These are phyloP conservation scores for Bacterosira constricta DNA, from an alignment of 108 stramenopile genomes.

Conservation along the genomic window DNA sequence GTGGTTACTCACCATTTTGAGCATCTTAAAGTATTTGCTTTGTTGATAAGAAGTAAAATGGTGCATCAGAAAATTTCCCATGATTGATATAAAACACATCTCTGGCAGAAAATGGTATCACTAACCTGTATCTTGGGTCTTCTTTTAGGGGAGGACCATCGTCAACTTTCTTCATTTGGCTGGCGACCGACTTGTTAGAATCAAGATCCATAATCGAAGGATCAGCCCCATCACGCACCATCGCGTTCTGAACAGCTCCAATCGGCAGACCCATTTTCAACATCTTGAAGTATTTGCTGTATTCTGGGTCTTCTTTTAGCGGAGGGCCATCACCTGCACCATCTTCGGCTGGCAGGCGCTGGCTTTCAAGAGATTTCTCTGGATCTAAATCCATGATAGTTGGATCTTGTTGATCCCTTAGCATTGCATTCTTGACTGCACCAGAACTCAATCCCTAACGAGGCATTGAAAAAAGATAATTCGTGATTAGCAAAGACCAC, in stretches of 20 bases:
- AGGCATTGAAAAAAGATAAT: background rate
- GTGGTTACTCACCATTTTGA: constrained; percentile 31
- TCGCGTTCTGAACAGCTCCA: constrained; percentile 49
- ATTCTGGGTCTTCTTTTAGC: constrained; percentile 72
- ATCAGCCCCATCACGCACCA: constrained; percentile 72
- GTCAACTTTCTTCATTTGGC: constrained; percentile 40
- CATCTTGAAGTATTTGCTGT: constrained; percentile 78
- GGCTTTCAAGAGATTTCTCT: constrained; percentile 59
- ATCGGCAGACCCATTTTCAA: constrained; percentile 37
- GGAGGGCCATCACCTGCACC: constrained; percentile 45
- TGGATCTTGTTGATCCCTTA: constrained; percentile 71
- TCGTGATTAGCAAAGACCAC: no score
- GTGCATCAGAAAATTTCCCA: no score
- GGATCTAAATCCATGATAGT: constrained; percentile 57
- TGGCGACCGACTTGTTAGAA: constrained; percentile 54
- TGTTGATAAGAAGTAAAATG: constrained; percentile 20
- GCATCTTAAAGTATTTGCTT: constrained; percentile 76
- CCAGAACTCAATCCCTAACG: constrained; percentile 55
- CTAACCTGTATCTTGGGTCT: constrained; percentile 61
- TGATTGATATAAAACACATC: background rate
- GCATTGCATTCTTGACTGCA: constrained; percentile 72
- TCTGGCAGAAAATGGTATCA: no score
- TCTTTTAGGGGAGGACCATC: constrained; percentile 58
- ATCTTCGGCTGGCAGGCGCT: constrained; percentile 4
- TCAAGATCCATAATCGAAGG: constrained; percentile 76